Conservation (phyloP, 352 stramenopile species). For the Globisporangium abappressorium region DNA sequence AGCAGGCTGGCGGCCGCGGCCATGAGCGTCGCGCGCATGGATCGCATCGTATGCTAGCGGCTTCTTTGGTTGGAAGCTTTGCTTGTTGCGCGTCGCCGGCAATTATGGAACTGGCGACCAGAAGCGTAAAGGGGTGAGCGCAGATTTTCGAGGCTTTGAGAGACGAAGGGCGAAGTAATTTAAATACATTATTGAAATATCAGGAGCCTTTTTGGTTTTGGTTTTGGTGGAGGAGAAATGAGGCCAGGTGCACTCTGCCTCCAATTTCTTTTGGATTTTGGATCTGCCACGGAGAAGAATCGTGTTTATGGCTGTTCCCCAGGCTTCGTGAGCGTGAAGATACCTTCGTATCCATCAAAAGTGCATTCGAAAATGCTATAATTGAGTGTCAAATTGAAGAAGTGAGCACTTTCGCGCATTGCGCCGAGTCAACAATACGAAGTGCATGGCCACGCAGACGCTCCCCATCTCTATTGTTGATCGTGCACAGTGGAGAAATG, state of each 20-base stretch:
- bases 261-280: neutral
- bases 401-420: neutral
- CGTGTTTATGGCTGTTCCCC: neutral
- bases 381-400: neutral
- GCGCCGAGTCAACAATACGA: slow-evolving; percentile 7
- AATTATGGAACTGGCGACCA: slow-evolving; percentile 6
- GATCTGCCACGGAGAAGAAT: neutral
- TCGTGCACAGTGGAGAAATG: neutral
- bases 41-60: neutral
- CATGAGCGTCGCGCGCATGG: slow-evolving; percentile 20
- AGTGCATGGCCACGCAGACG: neutral
- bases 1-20: neutral
- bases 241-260: slow-evolving; percentile 1
- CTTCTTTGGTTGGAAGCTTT: neutral
- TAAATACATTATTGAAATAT: neutral
- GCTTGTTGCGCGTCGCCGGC: neutral
- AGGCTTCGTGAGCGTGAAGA: neutral
- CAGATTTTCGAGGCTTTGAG: neutral
- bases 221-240: neutral
- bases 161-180: neutral
- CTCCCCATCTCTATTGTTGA: slow-evolving; percentile 9
- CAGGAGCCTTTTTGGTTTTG: neutral
- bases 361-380: slow-evolving; percentile 2
- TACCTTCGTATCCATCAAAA: slow-evolving; percentile 1
- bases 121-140: slow-evolving; percentile 5